Conservation (phyloP, 768 basidiomycete species). For the Lentinula aciculospora region DNA sequence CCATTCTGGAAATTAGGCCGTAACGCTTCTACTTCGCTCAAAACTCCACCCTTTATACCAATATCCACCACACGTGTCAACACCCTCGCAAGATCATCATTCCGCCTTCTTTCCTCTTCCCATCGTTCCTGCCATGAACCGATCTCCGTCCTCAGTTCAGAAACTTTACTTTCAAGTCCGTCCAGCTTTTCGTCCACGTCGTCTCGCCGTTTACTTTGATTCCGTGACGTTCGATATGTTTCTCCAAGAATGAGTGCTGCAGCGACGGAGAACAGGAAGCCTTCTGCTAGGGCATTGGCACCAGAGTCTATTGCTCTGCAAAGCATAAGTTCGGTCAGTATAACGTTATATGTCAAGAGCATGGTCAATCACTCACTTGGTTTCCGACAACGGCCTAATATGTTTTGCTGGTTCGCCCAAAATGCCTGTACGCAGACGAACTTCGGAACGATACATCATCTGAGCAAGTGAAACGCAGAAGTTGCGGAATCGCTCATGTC, state of each 20-base stretch:
- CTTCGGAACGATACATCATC: slow-evolving; percentile 68
- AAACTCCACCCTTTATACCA: slow-evolving; percentile 46
- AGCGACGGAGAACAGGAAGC: slow-evolving; percentile 77
- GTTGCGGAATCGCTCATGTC: slow-evolving; percentile 68
- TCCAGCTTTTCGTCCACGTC: slow-evolving; percentile 69
- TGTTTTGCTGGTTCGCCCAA: slow-evolving; percentile 71
- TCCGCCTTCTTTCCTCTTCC: slow-evolving; percentile 38
- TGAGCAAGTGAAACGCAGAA: slow-evolving; percentile 75
- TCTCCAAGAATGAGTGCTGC: slow-evolving; percentile 71
- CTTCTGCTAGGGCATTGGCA: slow-evolving; percentile 79
- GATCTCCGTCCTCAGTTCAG: slow-evolving; percentile 37
- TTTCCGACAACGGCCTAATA: slow-evolving; percentile 73
- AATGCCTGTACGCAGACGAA: slow-evolving; percentile 66
- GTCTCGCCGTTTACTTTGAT: slow-evolving; percentile 63
- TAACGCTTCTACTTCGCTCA: background rate
- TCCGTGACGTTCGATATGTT: slow-evolving; percentile 68
- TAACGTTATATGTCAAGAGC: background rate
- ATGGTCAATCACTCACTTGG: slow-evolving; percentile 39
- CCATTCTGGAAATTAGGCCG: background rate
- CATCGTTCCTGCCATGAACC: slow-evolving; percentile 37
- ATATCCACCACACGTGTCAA: slow-evolving; percentile 66
- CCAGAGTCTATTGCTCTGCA: slow-evolving; percentile 80
- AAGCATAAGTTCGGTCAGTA: background rate
- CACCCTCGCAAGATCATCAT: slow-evolving; percentile 61
- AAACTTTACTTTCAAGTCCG: slow-evolving; percentile 40